These are phyloP conservation scores for Diplosphaera chodatii DNA, from an alignment of 139 green algal genomes.

Conservation along the genomic window DNA sequence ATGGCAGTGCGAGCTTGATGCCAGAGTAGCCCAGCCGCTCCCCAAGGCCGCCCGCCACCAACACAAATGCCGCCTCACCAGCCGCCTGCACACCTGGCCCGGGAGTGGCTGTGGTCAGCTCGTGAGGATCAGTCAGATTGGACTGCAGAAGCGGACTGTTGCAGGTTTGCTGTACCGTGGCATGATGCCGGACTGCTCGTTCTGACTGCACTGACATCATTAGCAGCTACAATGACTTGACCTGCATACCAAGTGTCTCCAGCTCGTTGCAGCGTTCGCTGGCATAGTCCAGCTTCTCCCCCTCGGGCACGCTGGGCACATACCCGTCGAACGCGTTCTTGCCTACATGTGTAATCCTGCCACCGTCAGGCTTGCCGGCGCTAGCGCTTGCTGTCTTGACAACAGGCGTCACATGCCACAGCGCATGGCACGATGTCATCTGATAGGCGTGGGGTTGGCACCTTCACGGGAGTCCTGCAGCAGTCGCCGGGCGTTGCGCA, in stretches of 20 bases:
- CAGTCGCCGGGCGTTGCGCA: slow-evolving; percentile 79
- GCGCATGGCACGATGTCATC: too few species aligned
- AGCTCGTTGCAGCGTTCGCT: slow-evolving; percentile 47
- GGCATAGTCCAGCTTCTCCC: slow-evolving; percentile 76
- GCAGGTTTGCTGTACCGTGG: too few species aligned
- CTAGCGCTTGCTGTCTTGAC: too few species aligned
- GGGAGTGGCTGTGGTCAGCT: background rate
- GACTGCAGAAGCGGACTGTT: too few species aligned
- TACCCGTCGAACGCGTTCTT: slow-evolving; percentile 92
- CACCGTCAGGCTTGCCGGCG: too few species aligned
- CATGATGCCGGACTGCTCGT: too few species aligned
- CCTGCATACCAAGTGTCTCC: slow-evolving; percentile 37
- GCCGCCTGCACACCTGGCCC: slow-evolving; percentile 42
- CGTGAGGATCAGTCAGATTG: too few species aligned
- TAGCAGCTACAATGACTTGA: too few species aligned
- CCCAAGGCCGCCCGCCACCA: slow-evolving; percentile 94
- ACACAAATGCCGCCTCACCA: slow-evolving; percentile 78
- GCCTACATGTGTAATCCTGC: slow-evolving; percentile 45
- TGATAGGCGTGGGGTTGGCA: too few species aligned
- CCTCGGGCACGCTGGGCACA: slow-evolving; percentile 77
- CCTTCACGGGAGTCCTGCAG: slow-evolving; percentile 75
- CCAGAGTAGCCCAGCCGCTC: slow-evolving; percentile 91
- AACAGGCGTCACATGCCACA: too few species aligned
- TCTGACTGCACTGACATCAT: too few species aligned
- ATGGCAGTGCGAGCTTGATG: slow-evolving; percentile 86